Percentiles rank a stretch among this genome's conserved stretches.
Conservation (phyloP, 768 basidiomycete species). For the Gelatoporia subvermispora region DNA sequence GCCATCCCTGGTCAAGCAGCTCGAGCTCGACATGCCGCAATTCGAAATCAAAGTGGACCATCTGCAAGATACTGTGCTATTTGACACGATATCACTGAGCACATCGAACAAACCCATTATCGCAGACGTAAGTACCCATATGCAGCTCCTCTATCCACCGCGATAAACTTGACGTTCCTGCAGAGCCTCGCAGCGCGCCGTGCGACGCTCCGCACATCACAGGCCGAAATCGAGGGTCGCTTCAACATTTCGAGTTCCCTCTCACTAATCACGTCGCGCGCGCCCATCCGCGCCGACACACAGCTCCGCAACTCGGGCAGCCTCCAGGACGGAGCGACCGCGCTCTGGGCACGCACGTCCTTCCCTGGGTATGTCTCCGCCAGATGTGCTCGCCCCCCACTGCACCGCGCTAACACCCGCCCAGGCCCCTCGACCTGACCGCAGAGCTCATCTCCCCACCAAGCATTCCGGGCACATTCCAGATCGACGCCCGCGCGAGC, state of each 20-base stretch:
- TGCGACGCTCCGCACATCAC: constrained; percentile 23
- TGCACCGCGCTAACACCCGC: no score
- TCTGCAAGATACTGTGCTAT: constrained; percentile 23
- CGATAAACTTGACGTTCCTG: background rate
- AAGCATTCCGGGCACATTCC: constrained; percentile 25
- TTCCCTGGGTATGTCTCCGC: background rate
- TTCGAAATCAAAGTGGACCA: constrained; percentile 26
- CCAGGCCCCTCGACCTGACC: constrained; percentile 14
- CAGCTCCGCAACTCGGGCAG: constrained; percentile 1
- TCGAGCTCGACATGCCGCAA: constrained; percentile 25
- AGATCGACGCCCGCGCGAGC: constrained; percentile 25
- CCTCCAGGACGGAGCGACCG: constrained; percentile 28
- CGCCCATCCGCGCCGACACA: constrained; percentile 25
- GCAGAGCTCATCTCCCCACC: constrained; percentile 13
- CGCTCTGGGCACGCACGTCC: constrained; percentile 4
- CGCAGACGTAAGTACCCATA: constrained; percentile 20
- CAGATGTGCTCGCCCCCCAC: background rate
- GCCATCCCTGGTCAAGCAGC: constrained; percentile 21
- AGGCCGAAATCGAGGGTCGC: constrained; percentile 32
- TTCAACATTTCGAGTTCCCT: constrained; percentile 28
- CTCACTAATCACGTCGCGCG: constrained; percentile 30
- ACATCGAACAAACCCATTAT: constrained; percentile 23
- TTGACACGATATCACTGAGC: constrained; percentile 20
- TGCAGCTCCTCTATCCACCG: background rate
- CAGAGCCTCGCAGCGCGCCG: constrained; percentile 16